These are phyloP conservation scores for Solanum pimpinellifolium DNA, from an alignment of 257 asterid species.

Conservation along the genomic window DNA sequence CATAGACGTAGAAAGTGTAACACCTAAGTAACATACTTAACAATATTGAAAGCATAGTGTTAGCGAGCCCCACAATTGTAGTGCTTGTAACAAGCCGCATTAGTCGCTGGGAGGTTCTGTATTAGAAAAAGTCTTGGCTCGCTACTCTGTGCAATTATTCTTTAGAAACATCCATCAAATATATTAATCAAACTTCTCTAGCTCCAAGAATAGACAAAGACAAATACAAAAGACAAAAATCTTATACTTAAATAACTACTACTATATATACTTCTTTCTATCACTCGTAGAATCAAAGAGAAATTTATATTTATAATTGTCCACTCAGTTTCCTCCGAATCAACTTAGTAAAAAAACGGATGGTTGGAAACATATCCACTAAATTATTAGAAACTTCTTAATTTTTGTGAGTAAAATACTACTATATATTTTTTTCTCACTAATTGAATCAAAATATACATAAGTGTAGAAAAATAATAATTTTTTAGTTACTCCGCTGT, in stretches of 20 bases:
- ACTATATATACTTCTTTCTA: neutral
- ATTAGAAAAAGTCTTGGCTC: constrained; percentile 8
- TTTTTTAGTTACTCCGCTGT: neutral
- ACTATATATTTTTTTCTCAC: too few species aligned
- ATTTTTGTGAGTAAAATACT: too few species aligned
- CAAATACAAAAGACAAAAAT: constrained; percentile 13
- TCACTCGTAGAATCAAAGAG: neutral
- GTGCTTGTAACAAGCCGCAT: constrained; percentile 40
- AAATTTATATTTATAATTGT: neutral
- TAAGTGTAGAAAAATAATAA: too few species aligned
- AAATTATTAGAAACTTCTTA: too few species aligned
- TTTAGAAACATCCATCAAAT: constrained; percentile 36
- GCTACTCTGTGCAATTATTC: constrained; percentile 16
- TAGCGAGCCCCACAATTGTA: constrained; percentile 11
- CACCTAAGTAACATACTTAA: neutral
- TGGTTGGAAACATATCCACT: too few species aligned
- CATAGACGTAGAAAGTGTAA: neutral
- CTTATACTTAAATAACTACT: neutral
- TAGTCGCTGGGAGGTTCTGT: constrained; percentile 15
- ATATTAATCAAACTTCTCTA: constrained; percentile 11
- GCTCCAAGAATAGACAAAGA: constrained; percentile 9
- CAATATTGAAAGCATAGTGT: constrained; percentile 4
- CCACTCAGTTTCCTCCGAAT: neutral
- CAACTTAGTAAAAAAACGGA: too few species aligned
- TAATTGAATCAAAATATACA: too few species aligned